phyloP scores from a whole-genome alignment of 805 yeast species.

The Metschnikowia henanensis region DNA sequence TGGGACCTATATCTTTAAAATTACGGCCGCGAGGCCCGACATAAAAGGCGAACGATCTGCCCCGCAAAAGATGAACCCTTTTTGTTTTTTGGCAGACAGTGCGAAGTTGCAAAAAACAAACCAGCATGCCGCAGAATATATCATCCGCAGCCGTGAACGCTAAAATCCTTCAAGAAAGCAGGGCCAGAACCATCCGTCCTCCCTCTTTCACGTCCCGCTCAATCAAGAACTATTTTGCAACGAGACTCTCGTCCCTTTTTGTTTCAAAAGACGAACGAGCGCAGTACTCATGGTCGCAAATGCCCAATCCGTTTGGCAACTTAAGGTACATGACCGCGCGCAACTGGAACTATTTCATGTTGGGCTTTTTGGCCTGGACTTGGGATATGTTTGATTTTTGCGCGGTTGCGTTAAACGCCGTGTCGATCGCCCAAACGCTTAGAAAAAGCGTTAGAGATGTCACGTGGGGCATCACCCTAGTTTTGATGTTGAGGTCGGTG shows the following conservation, averaged over 20 bases:
- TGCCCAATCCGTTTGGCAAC: background rate
- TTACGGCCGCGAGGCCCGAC: too few relatives aligned
- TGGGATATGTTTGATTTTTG: background rate
- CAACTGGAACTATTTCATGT: background rate
- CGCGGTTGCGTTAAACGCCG: background rate
- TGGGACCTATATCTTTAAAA: too few relatives aligned
- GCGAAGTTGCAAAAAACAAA: too few relatives aligned
- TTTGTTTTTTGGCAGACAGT: too few relatives aligned
- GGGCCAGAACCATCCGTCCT: background rate
- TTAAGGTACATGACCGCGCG: background rate
- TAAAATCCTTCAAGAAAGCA: background rate
- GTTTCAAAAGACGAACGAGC: background rate
- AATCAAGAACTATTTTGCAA: background rate
- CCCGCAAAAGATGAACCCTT: too few relatives aligned
- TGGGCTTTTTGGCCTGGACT: background rate
- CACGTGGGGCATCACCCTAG: background rate
- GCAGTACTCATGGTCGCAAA: background rate
- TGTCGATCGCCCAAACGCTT: background rate
- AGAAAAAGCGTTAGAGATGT: background rate
- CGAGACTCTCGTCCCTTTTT: background rate
- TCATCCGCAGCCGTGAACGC: background rate
- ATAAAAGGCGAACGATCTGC: too few relatives aligned
- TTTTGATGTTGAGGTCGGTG: background rate
- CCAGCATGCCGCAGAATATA: too few relatives aligned
- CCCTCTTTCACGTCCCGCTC: background rate